phyloP scores from a whole-genome alignment of 306 rosid genomes.

The Vachellia collinsii region DNA sequence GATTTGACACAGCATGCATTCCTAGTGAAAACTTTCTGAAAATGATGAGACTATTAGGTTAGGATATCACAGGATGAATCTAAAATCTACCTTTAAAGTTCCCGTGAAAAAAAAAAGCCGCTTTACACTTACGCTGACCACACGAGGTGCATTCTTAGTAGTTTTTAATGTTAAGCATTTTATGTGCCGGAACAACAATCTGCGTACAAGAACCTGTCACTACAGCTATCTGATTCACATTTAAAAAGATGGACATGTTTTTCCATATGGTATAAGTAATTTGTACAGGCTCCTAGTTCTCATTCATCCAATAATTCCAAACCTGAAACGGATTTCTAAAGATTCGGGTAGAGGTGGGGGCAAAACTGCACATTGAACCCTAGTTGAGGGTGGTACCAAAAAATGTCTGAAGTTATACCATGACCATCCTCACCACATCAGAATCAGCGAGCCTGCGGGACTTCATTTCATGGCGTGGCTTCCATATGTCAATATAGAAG shows the following conservation, averaged over 20 bases:
- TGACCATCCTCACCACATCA: constrained; percentile 47
- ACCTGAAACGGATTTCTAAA: constrained; percentile 46
- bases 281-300: constrained; percentile 60
- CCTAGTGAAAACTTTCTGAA: neutral
- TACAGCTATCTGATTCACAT: constrained; percentile 31
- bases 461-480: constrained; percentile 34
- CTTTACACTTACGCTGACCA: neutral
- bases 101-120: no score
- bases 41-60: neutral
- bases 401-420: constrained; percentile 44
- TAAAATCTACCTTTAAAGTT: neutral
- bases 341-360: constrained; percentile 39
- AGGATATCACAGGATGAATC: neutral
- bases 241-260: constrained; percentile 29
- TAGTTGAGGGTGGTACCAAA: constrained; percentile 31
- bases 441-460: constrained; percentile 45
- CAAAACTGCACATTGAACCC: constrained; percentile 35
- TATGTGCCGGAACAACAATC: constrained; percentile 20
- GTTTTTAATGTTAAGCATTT: constrained; percentile 12
- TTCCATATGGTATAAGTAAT: constrained; percentile 45
- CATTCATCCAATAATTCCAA: constrained; percentile 35
- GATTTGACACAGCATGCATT: neutral
- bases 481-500: constrained; percentile 36
- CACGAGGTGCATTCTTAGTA: neutral
- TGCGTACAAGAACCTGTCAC: constrained; percentile 32